Evolutionary conservation across 139 green algal species (phyloP).

Genomic region (Chlamydomonas incerta): DNA sequence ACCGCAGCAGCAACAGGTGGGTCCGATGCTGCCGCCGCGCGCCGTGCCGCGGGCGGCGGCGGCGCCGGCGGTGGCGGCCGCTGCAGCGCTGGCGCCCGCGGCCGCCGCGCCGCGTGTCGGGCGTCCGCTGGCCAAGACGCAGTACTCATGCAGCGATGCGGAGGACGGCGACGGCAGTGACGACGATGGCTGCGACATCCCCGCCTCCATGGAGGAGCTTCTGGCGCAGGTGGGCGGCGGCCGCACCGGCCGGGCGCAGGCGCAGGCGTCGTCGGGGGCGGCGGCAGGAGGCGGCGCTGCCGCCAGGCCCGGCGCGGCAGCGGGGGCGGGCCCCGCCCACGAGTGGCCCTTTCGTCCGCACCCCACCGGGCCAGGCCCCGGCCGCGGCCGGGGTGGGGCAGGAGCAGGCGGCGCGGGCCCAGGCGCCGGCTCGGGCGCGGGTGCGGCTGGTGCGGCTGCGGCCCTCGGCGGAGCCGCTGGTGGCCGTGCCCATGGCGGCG

Average conservation of each 20-base stretch:
- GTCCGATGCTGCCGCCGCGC: no score
- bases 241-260: neutral
- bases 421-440: neutral
- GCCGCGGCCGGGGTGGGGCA: neutral
- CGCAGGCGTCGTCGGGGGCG: neutral
- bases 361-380: conserved; percentile 5
- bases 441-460: neutral
- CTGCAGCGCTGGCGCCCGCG: no score
- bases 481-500: no score
- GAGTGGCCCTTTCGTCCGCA: conserved; percentile 17
- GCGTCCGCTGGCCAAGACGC: no score
- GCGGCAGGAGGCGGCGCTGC: neutral
- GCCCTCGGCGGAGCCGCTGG: neutral
- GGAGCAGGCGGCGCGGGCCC: neutral
- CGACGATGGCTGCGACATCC: neutral
- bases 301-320: neutral
- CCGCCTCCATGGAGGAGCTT: conserved; percentile 2
- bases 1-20: no score
- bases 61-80: no score
- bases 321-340: no score
- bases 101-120: no score
- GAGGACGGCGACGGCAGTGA: neutral
- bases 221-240: neutral
- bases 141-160: no score
- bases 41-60: no score